These are phyloP conservation scores for Trametes gibbosa DNA, from an alignment of 768 basidiomycete species.

Conservation along the genomic window DNA sequence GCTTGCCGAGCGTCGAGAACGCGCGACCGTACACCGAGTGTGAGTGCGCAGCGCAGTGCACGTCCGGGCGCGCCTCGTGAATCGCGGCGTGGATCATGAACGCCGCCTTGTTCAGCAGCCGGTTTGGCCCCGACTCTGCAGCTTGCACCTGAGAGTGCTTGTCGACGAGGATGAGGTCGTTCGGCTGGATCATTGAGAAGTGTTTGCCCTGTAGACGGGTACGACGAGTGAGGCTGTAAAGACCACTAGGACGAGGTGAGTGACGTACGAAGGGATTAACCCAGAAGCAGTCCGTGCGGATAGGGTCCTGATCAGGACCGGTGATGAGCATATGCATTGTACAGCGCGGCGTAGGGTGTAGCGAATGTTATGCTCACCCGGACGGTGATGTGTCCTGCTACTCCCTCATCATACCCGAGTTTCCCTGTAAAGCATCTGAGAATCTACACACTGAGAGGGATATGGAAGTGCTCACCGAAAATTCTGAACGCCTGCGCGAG, in stretches of 20 bases:
- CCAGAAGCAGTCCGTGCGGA: slow-evolving; percentile 44
- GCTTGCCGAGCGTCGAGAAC: slow-evolving; percentile 34
- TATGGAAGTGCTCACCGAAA: slow-evolving; percentile 33
- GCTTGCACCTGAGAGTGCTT: slow-evolving; percentile 34
- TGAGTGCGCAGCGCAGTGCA: slow-evolving; percentile 34
- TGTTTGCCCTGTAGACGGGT: slow-evolving; percentile 36
- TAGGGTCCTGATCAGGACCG: slow-evolving; percentile 33
- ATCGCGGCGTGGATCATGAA: slow-evolving; percentile 39
- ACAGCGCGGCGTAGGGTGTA: too few species aligned
- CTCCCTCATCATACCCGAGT: slow-evolving; percentile 46
- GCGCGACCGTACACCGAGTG: slow-evolving; percentile 38
- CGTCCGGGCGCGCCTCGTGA: slow-evolving; percentile 36
- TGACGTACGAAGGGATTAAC: slow-evolving; percentile 43
- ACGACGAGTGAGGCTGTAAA: background rate
- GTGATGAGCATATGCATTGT: too few species aligned
- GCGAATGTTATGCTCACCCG: too few species aligned
- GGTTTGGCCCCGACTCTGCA: slow-evolving; percentile 32
- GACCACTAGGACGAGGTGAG: background rate
- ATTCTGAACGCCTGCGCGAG: slow-evolving; percentile 47
- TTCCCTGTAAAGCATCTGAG: slow-evolving; percentile 17
- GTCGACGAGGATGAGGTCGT: slow-evolving; percentile 46
- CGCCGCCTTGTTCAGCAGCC: slow-evolving; percentile 36
- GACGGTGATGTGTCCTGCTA: slow-evolving; percentile 52
- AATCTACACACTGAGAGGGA: background rate
- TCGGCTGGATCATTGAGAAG: slow-evolving; percentile 44